These are phyloP conservation scores for Colletotrichum neosansevieriae DNA, from an alignment of 2,329 filamentous ascomycete species.

Conservation along the genomic window DNA sequence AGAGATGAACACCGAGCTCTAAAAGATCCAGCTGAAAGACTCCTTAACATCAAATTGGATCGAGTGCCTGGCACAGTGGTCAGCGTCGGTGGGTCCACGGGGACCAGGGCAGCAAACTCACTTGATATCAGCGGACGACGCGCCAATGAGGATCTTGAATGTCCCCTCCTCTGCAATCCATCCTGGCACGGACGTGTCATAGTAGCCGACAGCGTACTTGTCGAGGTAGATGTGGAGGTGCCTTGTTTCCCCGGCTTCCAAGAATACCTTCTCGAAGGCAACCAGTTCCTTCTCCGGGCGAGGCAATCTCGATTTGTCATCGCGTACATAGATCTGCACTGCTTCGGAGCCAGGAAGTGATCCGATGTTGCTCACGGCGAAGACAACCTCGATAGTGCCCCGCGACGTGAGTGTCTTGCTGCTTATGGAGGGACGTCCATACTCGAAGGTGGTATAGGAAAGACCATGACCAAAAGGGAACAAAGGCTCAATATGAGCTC, in stretches of 20 bases:
- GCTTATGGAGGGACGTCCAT: conserved; percentile 67
- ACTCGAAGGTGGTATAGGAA: conserved; percentile 78
- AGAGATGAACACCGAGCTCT: conserved; percentile 19
- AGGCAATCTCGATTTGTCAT: conserved; percentile 71
- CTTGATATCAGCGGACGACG: conserved; percentile 70
- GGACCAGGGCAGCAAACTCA: conserved; percentile 30
- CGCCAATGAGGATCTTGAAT: conserved; percentile 72
- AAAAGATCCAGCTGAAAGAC: conserved; percentile 76
- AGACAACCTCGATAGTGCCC: conserved; percentile 57
- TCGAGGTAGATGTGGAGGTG: conserved; percentile 61
- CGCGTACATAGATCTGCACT: conserved; percentile 76
- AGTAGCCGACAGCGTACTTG: conserved; percentile 70
- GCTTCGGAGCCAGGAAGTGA: conserved; percentile 69
- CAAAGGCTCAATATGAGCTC: conserved; percentile 66
- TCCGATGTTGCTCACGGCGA: conserved; percentile 68
- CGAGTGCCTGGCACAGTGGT: conserved; percentile 43
- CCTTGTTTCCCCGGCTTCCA: conserved; percentile 68
- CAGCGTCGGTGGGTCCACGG: conserved; percentile 4
- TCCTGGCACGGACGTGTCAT: conserved; percentile 66
- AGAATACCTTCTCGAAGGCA: conserved; percentile 74
- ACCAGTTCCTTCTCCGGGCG: conserved; percentile 78
- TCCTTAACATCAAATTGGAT: conserved; percentile 69
- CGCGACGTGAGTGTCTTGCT: conserved; percentile 53
- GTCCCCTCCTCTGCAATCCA: conserved; percentile 76
- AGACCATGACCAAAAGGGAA: conserved; percentile 82